Conservation (phyloP, 228 moss, liverwort and hornwort species). For the Sphagnum magellanicum region DNA sequence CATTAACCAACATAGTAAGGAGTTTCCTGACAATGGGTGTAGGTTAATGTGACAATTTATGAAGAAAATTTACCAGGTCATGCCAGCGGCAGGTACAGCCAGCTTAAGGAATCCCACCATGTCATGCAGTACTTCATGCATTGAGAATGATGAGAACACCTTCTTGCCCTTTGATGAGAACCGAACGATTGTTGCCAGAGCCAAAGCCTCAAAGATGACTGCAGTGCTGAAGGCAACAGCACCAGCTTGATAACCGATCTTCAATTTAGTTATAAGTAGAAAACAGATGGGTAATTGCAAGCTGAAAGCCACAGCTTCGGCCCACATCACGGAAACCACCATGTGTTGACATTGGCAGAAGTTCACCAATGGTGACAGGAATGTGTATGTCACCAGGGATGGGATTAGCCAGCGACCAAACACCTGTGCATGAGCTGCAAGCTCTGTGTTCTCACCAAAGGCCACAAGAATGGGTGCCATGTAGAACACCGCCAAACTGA, state of each 20-base stretch:
- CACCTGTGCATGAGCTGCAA: constrained; percentile 40
- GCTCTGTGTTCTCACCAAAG: constrained; percentile 44
- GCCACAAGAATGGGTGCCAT: constrained; percentile 45
- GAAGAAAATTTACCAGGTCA: constrained; percentile 25
- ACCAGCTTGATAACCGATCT: constrained; percentile 16
- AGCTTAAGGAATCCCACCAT: constrained; percentile 28
- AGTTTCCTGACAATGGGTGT: too few relatives aligned
- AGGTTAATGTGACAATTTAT: too few relatives aligned
- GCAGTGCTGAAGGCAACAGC: constrained; percentile 8
- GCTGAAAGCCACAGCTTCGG: too few relatives aligned
- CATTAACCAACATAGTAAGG: too few relatives aligned
- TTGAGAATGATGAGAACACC: constrained; percentile 23
- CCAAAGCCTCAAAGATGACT: neutral
- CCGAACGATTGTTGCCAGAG: constrained; percentile 4
- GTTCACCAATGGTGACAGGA: constrained; percentile 39
- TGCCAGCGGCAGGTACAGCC: constrained; percentile 32
- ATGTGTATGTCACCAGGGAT: constrained; percentile 11
- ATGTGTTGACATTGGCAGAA: constrained; percentile 67
- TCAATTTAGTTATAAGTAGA: constrained; percentile 24
- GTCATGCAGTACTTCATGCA: constrained; percentile 22
- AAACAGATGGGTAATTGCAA: constrained; percentile 31
- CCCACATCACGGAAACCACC: constrained; percentile 14
- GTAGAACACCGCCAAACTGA: constrained; percentile 39
- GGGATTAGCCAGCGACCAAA: constrained; percentile 51
- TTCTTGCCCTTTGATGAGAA: constrained; percentile 23